Conservation (phyloP, 2,329 filamentous ascomycete species). For the Lasiodiplodia gonubiensis region DNA sequence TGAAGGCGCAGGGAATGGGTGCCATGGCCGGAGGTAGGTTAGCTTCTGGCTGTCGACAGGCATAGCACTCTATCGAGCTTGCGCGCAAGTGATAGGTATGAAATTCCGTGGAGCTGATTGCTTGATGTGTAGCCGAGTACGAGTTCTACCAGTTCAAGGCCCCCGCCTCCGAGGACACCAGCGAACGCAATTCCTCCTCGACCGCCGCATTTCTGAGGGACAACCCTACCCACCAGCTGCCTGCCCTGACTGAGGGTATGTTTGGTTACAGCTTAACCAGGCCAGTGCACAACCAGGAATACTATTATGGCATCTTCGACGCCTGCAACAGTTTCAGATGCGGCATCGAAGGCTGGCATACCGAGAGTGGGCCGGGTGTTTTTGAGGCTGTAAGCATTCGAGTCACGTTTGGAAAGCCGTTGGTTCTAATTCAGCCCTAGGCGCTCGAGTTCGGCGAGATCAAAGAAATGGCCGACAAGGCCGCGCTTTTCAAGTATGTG, state of each 20-base stretch:
- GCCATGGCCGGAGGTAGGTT: slow-evolving; percentile 85
- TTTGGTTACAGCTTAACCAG: slow-evolving; percentile 91
- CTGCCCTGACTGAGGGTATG: slow-evolving; percentile 88
- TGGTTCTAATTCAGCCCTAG: slow-evolving; percentile 43
- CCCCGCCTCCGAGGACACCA: slow-evolving; percentile 57
- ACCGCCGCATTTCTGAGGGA: slow-evolving; percentile 75
- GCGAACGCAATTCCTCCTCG: slow-evolving; percentile 67
- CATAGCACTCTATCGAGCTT: background rate
- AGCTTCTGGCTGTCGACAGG: background rate
- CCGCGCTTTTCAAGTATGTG: slow-evolving; percentile 82
- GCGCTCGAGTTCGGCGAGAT: slow-evolving; percentile 89
- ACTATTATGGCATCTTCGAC: slow-evolving; percentile 87
- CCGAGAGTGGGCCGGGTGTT: slow-evolving; percentile 89
- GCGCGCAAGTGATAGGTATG: background rate
- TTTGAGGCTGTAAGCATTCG: slow-evolving; percentile 75
- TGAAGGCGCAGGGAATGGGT: slow-evolving; percentile 71
- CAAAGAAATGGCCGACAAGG: slow-evolving; percentile 87
- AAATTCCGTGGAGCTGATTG: slow-evolving; percentile 33
- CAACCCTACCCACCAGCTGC: slow-evolving; percentile 75
- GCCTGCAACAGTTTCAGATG: slow-evolving; percentile 78
- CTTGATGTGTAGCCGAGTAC: slow-evolving; percentile 76
- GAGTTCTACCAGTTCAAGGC: slow-evolving; percentile 92
- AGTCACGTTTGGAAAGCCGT: background rate
- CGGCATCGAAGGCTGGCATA: slow-evolving; percentile 93
- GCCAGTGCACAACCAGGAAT: slow-evolving; percentile 87